Evolutionary conservation across 2,329 filamentous ascomycete genomes (phyloP).

Genomic region (Aspergillus uvarum): DNA sequence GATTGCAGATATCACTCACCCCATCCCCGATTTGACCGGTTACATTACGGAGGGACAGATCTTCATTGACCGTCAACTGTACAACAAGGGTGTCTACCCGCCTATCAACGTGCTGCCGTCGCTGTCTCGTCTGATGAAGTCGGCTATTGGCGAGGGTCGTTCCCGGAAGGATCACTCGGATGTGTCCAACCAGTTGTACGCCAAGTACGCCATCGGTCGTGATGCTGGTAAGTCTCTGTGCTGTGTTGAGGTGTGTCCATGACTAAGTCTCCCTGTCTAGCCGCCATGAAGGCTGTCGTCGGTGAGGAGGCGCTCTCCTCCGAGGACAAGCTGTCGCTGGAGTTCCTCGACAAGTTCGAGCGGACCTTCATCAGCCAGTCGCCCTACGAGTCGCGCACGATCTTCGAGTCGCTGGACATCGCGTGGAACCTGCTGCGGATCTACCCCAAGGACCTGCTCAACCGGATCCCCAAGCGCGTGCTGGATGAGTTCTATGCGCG

Average conservation of each 20-base stretch:
- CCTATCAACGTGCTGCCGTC: constrained; percentile 98
- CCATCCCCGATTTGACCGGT: constrained; percentile 96
- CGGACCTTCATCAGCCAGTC: constrained; percentile 90
- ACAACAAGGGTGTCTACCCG: constrained; percentile 97
- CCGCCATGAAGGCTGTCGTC: constrained; percentile 98
- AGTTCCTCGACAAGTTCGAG: constrained; percentile 99
- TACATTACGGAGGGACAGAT: constrained; percentile 99
- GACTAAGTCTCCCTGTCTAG: constrained; percentile 38
- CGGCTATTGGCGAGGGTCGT: constrained; percentile 95
- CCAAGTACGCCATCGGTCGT: constrained; percentile 98
- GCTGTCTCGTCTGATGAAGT: constrained; percentile 99
- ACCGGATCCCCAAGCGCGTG: constrained; percentile 83
- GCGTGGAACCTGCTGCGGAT: constrained; percentile 96
- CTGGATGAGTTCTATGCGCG: constrained; percentile 81
- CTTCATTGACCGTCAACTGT: constrained; percentile 86
- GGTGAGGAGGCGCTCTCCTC: constrained; percentile 94
- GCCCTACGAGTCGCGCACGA: constrained; percentile 85
- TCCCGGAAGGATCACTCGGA: constrained; percentile 96
- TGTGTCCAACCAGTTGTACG: constrained; percentile 98
- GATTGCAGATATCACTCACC: constrained; percentile 82
- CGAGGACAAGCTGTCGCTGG: constrained; percentile 95
- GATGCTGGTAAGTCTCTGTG: constrained; percentile 61
- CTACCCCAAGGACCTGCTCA: constrained; percentile 96
- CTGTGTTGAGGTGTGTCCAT: too few relatives aligned
- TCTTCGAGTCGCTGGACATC: constrained; percentile 91